Base-by-base conservation (phyloP, 768 basidiomycete species). In the Russula foetens region DNA sequence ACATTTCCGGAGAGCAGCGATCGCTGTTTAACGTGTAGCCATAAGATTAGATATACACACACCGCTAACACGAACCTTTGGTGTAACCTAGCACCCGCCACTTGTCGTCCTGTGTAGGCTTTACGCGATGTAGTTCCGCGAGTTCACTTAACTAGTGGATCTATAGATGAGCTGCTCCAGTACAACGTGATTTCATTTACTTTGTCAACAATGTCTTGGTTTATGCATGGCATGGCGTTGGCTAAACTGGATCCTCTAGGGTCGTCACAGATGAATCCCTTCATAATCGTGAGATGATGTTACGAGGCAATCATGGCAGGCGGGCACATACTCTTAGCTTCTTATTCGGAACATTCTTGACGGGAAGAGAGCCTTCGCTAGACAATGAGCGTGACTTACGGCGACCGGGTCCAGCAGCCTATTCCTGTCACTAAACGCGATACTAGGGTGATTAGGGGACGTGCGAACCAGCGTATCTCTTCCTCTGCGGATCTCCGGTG, bases 201-300 rank as follows among this genome's bases (percentile, higher is more conserved):
- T 78, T 88, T 89, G 67, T 86, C 84, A 33, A 90, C 77, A 49
- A 92, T 79, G 66, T 85, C 81, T 69, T 90, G 85, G 67, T 92
- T 92, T 3, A 76, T 75, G 59, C 82, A 84, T 4, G 68, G 67
- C 1, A 56, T 66, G 15, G 61, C 66, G 58, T 67, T 48, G 47
- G 68, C 35, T 11, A n/a, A 28, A 28, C 71, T 1, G 60, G 67
- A 28, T 64, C 79, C 80, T 17, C 17, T n/a, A 1, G 63, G 65
- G 21, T 72, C 72, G 63, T 91, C 87, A 68, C 86, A 88, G 15
- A 81, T 73, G 72, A 82, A 91, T n/a, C 82, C 82, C 85, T 89
- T 53, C 6, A 43, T 26, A 28, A 17, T 29, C 24, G 43, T 62
- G 49, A 58, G 39, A 44, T 29, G 26, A 47, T 7, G 31, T 56